These are phyloP conservation scores for Suillus decipiens DNA, from an alignment of 768 basidiomycete genomes.

Conservation along the genomic window DNA sequence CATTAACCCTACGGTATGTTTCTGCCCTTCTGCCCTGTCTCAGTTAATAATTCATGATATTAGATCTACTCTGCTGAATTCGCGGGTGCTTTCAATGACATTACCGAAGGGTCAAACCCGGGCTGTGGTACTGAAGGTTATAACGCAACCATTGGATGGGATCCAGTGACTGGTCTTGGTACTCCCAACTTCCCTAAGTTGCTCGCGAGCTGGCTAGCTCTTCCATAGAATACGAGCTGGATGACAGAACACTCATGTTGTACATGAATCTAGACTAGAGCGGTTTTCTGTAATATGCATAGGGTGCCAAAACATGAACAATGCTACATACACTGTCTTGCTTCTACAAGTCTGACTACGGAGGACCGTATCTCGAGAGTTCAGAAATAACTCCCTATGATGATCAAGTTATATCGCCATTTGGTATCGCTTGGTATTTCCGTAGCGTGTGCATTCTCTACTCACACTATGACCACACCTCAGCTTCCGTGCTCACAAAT, in stretches of 20 bases:
- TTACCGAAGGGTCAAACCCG: constrained; percentile 31
- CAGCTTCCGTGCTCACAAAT: background rate
- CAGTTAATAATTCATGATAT: constrained; percentile 6
- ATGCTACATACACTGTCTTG: background rate
- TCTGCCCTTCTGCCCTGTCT: background rate
- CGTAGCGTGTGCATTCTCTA: background rate
- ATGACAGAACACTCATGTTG: background rate
- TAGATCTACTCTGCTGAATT: constrained; percentile 24
- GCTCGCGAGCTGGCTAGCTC: constrained; percentile 32
- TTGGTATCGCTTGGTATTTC: background rate
- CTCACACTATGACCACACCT: background rate
- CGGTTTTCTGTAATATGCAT: background rate
- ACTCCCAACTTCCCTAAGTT: constrained; percentile 27
- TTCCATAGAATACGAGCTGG: constrained; percentile 19
- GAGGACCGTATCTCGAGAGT: background rate
- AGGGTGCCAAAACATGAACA: background rate
- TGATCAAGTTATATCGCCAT: background rate
- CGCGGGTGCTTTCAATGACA: constrained; percentile 24
- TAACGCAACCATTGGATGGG: constrained; percentile 30
- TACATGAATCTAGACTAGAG: background rate
- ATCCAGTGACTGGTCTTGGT: constrained; percentile 25
- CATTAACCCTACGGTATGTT: constrained; percentile 33
- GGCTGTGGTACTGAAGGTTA: constrained; percentile 59
- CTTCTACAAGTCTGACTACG: background rate
- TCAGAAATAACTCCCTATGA: background rate